These are phyloP conservation scores for Boeremia lycopersici DNA, from an alignment of 2,329 filamentous ascomycete species.

Conservation along the genomic window DNA sequence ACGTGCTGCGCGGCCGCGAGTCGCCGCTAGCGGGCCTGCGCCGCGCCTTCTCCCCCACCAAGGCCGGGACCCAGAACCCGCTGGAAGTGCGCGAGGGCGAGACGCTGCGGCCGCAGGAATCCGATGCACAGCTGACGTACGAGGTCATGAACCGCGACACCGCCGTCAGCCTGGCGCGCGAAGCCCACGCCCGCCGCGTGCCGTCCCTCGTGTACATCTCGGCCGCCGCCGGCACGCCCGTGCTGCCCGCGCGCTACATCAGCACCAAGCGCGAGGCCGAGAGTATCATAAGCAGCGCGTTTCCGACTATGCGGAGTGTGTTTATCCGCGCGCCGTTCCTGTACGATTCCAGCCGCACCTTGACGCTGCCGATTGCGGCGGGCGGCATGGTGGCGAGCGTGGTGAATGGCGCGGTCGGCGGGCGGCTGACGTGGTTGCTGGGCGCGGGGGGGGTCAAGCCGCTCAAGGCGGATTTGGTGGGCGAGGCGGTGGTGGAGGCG, in stretches of 20 bases:
- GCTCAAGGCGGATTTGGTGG: constrained; percentile 83
- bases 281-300: constrained; percentile 70
- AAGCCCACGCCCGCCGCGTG: constrained; percentile 69
- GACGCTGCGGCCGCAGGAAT: constrained; percentile 68
- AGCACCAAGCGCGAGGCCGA: constrained; percentile 92
- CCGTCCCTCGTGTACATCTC: constrained; percentile 85
- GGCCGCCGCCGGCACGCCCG: constrained; percentile 81
- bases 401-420: constrained; percentile 78
- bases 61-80: constrained; percentile 69
- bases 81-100: constrained; percentile 64
- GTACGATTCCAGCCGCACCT: constrained; percentile 80
- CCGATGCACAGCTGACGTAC: constrained; percentile 83
- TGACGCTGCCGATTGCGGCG: constrained; percentile 85
- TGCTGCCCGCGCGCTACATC: constrained; percentile 86
- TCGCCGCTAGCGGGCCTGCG: constrained; percentile 78
- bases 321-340: constrained; percentile 88
- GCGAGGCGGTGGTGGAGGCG: constrained; percentile 87
- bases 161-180: constrained; percentile 81
- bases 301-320: constrained; percentile 76
- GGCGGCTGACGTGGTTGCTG: constrained; percentile 75
- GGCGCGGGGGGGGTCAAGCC: constrained; percentile 86
- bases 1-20: constrained; percentile 81
- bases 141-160: constrained; percentile 95
- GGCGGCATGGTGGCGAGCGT: constrained; percentile 74
- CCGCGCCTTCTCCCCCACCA: constrained; percentile 75